phyloP scores from a whole-genome alignment of 2,329 filamentous ascomycete genomes.

The Ceratocystis lukuohia region DNA sequence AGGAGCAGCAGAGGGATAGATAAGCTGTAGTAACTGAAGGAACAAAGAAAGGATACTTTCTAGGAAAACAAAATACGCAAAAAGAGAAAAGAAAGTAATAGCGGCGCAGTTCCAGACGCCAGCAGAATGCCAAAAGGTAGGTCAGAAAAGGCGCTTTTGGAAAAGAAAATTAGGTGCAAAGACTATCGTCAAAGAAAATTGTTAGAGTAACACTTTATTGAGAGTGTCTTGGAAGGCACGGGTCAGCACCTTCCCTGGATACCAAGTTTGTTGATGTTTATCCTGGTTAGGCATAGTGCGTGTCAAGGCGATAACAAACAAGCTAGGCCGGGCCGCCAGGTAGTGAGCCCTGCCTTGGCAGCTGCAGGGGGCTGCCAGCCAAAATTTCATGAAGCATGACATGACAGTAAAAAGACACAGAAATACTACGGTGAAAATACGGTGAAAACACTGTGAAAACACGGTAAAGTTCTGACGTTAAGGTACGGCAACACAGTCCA shows the following conservation, averaged over 20 bases:
- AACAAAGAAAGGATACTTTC: constrained; percentile 15
- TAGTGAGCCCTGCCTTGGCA: background rate
- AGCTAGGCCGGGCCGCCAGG: background rate
- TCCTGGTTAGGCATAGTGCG: constrained; percentile 7
- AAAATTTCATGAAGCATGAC: too few relatives aligned
- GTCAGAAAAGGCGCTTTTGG: background rate
- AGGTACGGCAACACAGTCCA: background rate
- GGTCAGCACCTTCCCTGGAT: constrained; percentile 10
- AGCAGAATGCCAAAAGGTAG: background rate
- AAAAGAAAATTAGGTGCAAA: background rate
- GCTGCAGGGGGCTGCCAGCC: background rate
- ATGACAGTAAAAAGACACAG: too few relatives aligned
- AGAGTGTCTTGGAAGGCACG: background rate
- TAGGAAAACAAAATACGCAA: constrained; percentile 14
- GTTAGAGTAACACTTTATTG: background rate
- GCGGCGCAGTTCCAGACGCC: background rate
- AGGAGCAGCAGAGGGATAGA: background rate
- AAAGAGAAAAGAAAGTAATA: background rate
- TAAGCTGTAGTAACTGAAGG: background rate
- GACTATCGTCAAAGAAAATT: background rate
- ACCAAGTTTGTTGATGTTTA: constrained; percentile 14
- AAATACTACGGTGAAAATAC: background rate
- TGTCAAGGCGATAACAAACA: constrained; percentile 8
- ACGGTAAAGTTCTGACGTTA: background rate
- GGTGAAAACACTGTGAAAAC: background rate